Percentiles rank a stretch among this genome's conserved stretches.
These are phyloP conservation scores for Avena sativa DNA, from an alignment of 176 grass and related monocot genomes.

Conservation along the genomic window DNA sequence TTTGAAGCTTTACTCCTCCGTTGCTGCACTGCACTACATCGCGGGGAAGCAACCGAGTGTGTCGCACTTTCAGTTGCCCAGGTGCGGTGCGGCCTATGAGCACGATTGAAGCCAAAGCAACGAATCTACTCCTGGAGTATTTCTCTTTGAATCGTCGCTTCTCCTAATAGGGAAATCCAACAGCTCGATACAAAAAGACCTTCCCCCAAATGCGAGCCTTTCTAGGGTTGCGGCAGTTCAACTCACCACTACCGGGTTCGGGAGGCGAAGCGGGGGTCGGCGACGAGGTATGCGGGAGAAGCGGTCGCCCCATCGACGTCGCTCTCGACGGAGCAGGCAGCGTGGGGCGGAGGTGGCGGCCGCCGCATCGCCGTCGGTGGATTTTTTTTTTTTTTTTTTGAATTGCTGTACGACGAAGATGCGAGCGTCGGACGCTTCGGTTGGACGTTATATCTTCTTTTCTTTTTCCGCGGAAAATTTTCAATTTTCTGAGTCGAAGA, in stretches of 20 bases:
- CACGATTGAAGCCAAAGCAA: not conserved
- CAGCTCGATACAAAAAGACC: not conserved
- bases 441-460: too few relatives aligned
- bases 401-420: too few relatives aligned
- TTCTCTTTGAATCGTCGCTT: not conserved
- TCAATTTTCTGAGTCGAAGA: too few relatives aligned
- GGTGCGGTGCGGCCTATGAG: not conserved
- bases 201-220: not conserved
- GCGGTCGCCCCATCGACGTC: not conserved
- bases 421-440: too few relatives aligned
- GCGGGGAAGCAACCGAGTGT: slow-evolving; percentile 42
- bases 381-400: too few relatives aligned
- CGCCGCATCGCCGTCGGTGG: too few relatives aligned
- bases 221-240: not conserved
- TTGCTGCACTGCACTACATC: slow-evolving; percentile 3
- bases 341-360: too few relatives aligned
- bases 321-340: too few relatives aligned
- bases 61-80: not conserved
- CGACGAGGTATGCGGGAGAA: not conserved
- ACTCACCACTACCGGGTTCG: not conserved
- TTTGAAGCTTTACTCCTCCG: slow-evolving; percentile 55
- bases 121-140: not conserved
- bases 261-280: not conserved
- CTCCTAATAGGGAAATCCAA: not conserved
- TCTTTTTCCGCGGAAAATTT: too few relatives aligned